Evolutionary conservation across 164 flowering plant genomes (phyloP).

Genomic region (Houttuynia cordata): DNA sequence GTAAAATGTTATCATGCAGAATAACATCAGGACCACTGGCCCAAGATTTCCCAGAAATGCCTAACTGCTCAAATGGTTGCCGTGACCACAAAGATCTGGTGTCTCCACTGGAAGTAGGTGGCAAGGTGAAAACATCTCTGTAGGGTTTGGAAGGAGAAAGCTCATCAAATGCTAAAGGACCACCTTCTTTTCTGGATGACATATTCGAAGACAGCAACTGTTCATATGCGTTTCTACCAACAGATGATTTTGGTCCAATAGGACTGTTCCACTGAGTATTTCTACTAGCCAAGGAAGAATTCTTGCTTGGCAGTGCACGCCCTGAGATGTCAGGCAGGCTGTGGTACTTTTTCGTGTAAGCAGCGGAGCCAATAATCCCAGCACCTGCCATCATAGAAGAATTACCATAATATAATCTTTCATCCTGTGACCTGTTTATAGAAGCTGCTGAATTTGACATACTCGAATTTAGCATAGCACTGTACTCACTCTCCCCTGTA

Average conservation of each 20-base stretch:
- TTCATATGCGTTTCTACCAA: constrained; percentile 25
- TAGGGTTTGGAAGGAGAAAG: constrained; percentile 48
- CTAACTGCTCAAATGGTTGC: constrained; percentile 88
- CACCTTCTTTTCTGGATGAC: constrained; percentile 27
- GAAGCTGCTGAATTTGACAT: constrained; percentile 43
- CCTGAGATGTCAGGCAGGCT: constrained; percentile 91
- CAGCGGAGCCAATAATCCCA: constrained; percentile 22
- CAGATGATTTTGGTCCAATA: constrained; percentile 36
- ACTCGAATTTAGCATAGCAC: constrained; percentile 32
- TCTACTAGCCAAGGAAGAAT: constrained; percentile 23
- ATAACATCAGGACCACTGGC: constrained; percentile 12
- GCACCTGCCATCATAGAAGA: constrained; percentile 21
- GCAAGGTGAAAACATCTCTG: constrained; percentile 36
- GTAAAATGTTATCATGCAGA: constrained; percentile 16
- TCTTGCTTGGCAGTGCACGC: constrained; percentile 32
- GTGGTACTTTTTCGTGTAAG: constrained; percentile 61
- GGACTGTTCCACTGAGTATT: constrained; percentile 36
- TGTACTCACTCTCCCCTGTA: constrained; percentile 35
- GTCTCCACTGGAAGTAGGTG: constrained; percentile 23
- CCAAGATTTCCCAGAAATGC: constrained; percentile 42
- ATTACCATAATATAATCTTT: constrained; percentile 31
- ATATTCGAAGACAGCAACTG: constrained; percentile 22
- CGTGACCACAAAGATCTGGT: constrained; percentile 69
- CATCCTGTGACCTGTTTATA: constrained; percentile 35
- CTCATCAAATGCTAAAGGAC: constrained; percentile 46